Percentiles rank a stretch among this genome's conserved stretches.
These are phyloP conservation scores for Fusarium sp. DNA, from an alignment of 2,329 filamentous ascomycete genomes.

Conservation along the genomic window DNA sequence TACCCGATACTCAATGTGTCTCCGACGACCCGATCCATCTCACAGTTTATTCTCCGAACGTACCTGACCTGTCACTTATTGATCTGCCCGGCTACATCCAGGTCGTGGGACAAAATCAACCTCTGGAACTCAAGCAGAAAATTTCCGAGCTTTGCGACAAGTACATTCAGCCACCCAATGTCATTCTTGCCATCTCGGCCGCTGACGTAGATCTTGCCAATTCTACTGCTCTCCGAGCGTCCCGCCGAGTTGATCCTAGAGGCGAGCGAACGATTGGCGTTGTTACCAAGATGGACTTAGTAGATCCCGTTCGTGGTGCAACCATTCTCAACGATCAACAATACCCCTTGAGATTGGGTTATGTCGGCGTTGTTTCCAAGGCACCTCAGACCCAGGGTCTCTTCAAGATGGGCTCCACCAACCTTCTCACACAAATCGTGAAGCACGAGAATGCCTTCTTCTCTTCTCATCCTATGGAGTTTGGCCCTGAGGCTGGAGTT, in stretches of 20 bases:
- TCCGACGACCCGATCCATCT: slow-evolving; percentile 97
- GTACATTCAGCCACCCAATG: slow-evolving; percentile 96
- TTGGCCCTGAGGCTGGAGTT: slow-evolving; percentile 79
- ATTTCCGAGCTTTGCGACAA: slow-evolving; percentile 97
- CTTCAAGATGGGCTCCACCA: slow-evolving; percentile 86
- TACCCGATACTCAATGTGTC: slow-evolving; percentile 91
- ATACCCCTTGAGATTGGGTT: slow-evolving; percentile 94
- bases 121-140: slow-evolving; percentile 91
- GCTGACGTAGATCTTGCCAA: slow-evolving; percentile 98
- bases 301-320: slow-evolving; percentile 84
- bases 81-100: slow-evolving; percentile 98
- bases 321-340: slow-evolving; percentile 89
- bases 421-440: slow-evolving; percentile 84
- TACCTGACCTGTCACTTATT: slow-evolving; percentile 95
- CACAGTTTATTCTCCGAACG: slow-evolving; percentile 93
- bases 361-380: slow-evolving; percentile 94
- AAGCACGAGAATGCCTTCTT: slow-evolving; percentile 94
- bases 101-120: slow-evolving; percentile 91
- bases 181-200: slow-evolving; percentile 96
- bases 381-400: slow-evolving; percentile 79
- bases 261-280: slow-evolving; percentile 98
- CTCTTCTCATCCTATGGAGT: slow-evolving; percentile 84
- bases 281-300: slow-evolving; percentile 99
- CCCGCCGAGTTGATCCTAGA: slow-evolving; percentile 90
- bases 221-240: slow-evolving; percentile 91